Percentiles rank a stretch among this genome's conserved stretches.
Conservation (phyloP, 495 filamentous ascomycete genomes). For the Penicillium longicatenatum region DNA sequence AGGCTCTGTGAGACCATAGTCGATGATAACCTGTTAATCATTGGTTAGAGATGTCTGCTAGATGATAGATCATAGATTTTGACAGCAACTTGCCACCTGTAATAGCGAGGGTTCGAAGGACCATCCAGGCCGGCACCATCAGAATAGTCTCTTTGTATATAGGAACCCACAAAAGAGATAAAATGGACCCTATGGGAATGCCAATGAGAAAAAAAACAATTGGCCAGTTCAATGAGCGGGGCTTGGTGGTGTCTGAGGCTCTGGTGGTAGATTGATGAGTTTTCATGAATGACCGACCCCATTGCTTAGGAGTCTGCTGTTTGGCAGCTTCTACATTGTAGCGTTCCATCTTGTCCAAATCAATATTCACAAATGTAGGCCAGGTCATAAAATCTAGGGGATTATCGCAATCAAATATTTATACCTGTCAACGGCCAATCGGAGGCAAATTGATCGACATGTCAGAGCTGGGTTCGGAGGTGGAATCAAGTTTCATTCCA, state of each 20-base stretch:
- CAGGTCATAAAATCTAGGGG: neutral
- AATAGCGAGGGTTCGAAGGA: constrained; percentile 10
- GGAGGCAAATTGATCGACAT: neutral
- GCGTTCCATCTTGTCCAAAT: neutral
- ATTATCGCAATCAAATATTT: neutral
- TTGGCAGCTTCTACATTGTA: neutral
- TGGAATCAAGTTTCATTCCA: neutral
- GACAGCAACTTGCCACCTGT: constrained; percentile 10
- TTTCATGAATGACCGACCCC: neutral
- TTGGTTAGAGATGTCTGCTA: neutral
- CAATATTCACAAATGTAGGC: neutral
- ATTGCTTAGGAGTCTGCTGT: neutral
- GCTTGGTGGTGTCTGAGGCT: neutral
- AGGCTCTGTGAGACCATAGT: constrained; percentile 90
- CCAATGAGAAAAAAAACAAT: constrained; percentile 9
- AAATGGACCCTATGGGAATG: constrained; percentile 8
- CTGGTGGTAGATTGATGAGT: neutral
- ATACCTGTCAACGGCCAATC: neutral
- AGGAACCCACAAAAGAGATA: constrained; percentile 11
- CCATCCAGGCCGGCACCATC: constrained; percentile 7
- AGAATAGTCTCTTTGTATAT: neutral
- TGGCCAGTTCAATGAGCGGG: constrained; percentile 10
- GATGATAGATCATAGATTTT: neutral
- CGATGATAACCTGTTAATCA: constrained; percentile 74
- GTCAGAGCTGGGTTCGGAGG: neutral